Evolutionary conservation across 306 rosid species (phyloP), one percentile per base, ranked within the genome.

Genomic region (Rosa rugosa): DNA sequence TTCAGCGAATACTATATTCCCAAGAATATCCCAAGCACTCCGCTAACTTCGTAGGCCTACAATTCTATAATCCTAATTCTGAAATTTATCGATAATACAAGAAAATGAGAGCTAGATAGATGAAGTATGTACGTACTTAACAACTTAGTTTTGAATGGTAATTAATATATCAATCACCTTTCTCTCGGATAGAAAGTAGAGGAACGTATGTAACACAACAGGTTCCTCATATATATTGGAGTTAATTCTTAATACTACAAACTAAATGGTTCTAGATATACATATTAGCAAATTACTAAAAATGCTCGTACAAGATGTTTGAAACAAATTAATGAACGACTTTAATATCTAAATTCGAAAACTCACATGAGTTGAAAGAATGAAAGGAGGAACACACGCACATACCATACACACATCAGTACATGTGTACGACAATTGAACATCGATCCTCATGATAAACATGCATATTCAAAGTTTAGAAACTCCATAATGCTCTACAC

Each of bases 11-110:
- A 36, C 18, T 11, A 57, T 56, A 73, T 40, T 40, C 68, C 47
- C 34, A 36, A n/a, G 40, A 65, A 49, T 65, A 64, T 76, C 65
- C 47, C 59, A 62, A 25, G 71, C 51, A 56, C 36, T 73, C 69
- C 44, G 12, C 57, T 42, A 75, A 8, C 11, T 5, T 14, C 11
- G 46, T 11, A 20, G 49, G n/a, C 36, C 67, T 64, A 25, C 11
- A 6, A 14, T 14, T 12, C n/a, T 3, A 36, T 64, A 18, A 64
- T 34, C 22, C 69, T 63, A 14, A 31, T 5, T 27, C 6, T 59
- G 7, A 59, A 11, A 36, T 62, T 27, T 13, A 14, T 27, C 40
- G 68, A 62, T 27, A 31, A 23, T 11, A 12, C 8, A 62, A 62
- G 8, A 62, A 62, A 62, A 27, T 62, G 18, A 62, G 68, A 27